phyloP scores from a whole-genome alignment of 208 protist species.

The Trypanosoma platydactyli region DNA sequence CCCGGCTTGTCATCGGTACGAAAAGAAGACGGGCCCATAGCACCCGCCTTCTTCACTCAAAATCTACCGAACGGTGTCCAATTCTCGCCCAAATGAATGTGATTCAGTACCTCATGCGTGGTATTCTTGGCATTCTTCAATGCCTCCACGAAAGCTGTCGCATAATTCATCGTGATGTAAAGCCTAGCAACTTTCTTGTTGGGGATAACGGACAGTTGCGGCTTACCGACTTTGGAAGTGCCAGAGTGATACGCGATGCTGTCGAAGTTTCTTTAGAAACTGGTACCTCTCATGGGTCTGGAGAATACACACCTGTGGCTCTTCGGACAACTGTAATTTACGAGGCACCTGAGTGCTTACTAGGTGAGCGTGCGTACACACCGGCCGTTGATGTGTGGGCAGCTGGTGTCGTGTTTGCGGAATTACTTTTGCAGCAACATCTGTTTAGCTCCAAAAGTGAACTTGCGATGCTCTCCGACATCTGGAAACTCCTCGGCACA shows the following conservation, averaged over 20 bases:
- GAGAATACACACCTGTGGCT: constrained; percentile 61
- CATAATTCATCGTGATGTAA: constrained; percentile 89
- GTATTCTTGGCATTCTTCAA: constrained; percentile 56
- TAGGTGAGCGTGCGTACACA: constrained; percentile 61
- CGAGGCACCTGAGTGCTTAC: constrained; percentile 74
- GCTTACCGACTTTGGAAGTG: constrained; percentile 88
- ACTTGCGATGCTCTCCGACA: constrained; percentile 72
- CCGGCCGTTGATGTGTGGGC: constrained; percentile 84
- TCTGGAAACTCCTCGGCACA: constrained; percentile 80
- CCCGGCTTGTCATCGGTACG: constrained; percentile 34
- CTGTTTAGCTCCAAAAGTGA: constrained; percentile 72
- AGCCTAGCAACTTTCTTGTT: constrained; percentile 87
- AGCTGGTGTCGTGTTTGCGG: constrained; percentile 82
- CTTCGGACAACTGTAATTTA: constrained; percentile 88
- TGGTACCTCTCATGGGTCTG: neutral
- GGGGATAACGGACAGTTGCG: constrained; percentile 58
- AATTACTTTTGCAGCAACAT: constrained; percentile 76
- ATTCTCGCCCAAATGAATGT: constrained; percentile 41
- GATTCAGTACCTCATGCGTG: constrained; percentile 74
- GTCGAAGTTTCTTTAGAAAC: constrained; percentile 2
- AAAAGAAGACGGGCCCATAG: neutral
- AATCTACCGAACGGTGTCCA: constrained; percentile 19
- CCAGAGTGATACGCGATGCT: constrained; percentile 46
- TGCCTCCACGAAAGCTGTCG: constrained; percentile 76
- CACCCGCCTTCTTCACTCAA: neutral